Evolutionary conservation across 495 filamentous ascomycete species (phyloP), one percentile per base, ranked within the genome.

Genomic region (Pyrenopolyporus hunteri): DNA sequence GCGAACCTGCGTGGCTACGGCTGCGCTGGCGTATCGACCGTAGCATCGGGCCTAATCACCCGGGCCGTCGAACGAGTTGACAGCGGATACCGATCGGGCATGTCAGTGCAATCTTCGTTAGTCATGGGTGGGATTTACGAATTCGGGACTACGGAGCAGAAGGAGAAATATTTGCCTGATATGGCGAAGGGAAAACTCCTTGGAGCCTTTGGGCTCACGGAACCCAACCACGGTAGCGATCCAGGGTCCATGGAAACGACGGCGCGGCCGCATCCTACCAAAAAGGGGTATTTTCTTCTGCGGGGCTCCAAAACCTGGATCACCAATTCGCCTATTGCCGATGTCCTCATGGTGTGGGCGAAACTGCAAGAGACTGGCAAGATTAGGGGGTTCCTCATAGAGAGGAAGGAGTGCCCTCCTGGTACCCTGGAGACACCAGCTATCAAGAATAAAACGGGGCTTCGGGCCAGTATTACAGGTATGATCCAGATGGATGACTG

Each of bases 121-220:
- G 91, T 89, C 16, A 98, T 98, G 95, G 93, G 92, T 11, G 90
- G 88, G n/a, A 98, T 98, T 70, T 81, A 95, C 68, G 91, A 98
- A 60, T 96, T 94, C 70, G 94, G 93, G 2, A 88, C 91, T 20
- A 72, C 85, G 59, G 94, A 98, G 79, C 86, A 89, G 68, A 98
- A 98, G 78, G 87, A 98, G 50, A 89, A 84, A 43, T 93, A 89
- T 62, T 80, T 98, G 3, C 92, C 92, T 0, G 77, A 79, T 1
- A 84, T 98, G 82, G 93, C 92, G 23, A 89, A 89, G 74, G 95
- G 94, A 20, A 89, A 92, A 71, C 71, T 96, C 5, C 70, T 96
- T 9, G 94, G 94, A 17, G 93, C 91, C 63, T 98, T 98, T 74
- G 94, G 94, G 2, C 76, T 98, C 57, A 98, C 94, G 1, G 94